Evolutionary conservation across 257 asterid genomes (phyloP), one percentile per base, ranked within the genome.

Genomic region (Nicotiana tomentosiformis): DNA sequence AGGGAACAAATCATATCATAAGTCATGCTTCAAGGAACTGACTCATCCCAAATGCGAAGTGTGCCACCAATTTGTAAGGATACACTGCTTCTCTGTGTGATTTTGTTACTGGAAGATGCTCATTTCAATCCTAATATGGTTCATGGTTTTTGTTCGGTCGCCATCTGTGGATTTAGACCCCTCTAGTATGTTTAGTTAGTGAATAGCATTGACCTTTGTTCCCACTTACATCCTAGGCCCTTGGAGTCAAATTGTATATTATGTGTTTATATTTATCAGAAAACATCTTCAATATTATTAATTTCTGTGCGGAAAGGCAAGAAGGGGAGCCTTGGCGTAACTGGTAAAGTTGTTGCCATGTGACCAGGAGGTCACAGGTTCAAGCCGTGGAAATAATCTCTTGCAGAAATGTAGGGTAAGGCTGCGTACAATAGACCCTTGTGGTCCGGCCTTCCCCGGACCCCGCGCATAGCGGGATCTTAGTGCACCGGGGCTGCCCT

Each of bases 41-140:
- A 91, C 94, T 51, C 99, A 94, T 91, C 99, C 97, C 56, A 95
- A 92, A 85, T 95, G 96, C 86, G 98, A 91, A 91, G 98, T 95
- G 82, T 95, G 98, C 85, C 91, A 91, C 84, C 98, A 92, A 84
- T 95, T 90, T 86, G 99, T 93, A 89, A 85, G 93, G 33, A 77
- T 32, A 62, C 56, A 39, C 46, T 78, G 55, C 35, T 11, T 82
- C 55, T 66, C 46, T 82, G 46, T 30, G 57, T 69, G 65, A 58
- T 58, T 57, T 58, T 58, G 65, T 58, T 18, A 58, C 65, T 18
- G 65, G 65, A 58, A 58, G 65, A 58, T 58, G 65, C 29, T 58
- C 65, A 58, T 18, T 58, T 5, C 65, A 18, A 18, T 20, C 65
- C 65, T 18, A 58, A 17, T n/a, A 5, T 58, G 11, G 29, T 58